A percentile compares a stretch with the other conserved stretches of the same genome.
phyloP scores from a whole-genome alignment of 495 filamentous ascomycete species.

The Xylaria telfairii region DNA sequence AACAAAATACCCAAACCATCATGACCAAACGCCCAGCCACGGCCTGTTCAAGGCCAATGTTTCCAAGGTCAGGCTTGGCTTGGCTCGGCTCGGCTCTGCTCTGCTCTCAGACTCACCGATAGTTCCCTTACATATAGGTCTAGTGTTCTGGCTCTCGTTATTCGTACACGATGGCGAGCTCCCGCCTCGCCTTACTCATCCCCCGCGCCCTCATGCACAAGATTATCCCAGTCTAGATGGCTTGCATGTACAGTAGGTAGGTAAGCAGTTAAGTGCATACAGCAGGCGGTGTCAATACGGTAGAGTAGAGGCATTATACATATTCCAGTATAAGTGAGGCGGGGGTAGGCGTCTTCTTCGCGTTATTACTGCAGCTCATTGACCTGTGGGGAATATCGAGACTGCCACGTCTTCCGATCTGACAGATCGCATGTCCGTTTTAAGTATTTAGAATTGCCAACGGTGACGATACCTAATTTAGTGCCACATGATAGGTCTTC shows the following conservation, averaged over 20 bases:
- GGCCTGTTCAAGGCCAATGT: slow-evolving; percentile 4
- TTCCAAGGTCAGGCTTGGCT: neutral
- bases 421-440: slow-evolving; percentile 8
- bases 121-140: too few species aligned
- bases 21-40: neutral
- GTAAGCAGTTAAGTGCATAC: neutral
- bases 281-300: slow-evolving; percentile 11
- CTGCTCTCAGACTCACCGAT: slow-evolving; percentile 12
- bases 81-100: neutral
- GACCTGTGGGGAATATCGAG: neutral
- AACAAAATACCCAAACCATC: slow-evolving; percentile 6
- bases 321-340: slow-evolving; percentile 5
- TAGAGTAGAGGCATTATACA: too few species aligned
- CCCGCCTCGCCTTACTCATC: neutral
- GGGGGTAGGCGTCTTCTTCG: neutral
- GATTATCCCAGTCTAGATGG: neutral
- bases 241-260: too few species aligned
- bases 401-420: slow-evolving; percentile 18
- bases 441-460: neutral
- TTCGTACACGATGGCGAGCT: neutral
- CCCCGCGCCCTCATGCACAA: slow-evolving; percentile 5
- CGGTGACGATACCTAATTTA: neutral
- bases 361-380: neutral
- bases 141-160: neutral
- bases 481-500: neutral